Evolutionary conservation across 345 rosid species (phyloP), one percentile per base, ranked within the genome.

Genomic region (Arabis alpina): DNA sequence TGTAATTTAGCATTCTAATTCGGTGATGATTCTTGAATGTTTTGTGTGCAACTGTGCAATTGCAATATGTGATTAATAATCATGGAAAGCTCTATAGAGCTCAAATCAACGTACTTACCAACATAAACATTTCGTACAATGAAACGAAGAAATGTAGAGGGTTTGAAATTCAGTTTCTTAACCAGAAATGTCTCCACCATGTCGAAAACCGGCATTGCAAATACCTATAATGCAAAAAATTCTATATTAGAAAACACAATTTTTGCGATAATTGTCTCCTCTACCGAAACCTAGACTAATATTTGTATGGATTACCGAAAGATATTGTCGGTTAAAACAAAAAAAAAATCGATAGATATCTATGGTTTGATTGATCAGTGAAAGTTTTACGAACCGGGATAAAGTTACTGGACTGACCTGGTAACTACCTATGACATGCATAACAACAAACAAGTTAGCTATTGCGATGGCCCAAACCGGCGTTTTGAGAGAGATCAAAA

Each of bases 371-470:
- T 66, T 50, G 4, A 41, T 54, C 5, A 40, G 3, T 30, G 6
- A 43, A 68, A 44, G 3, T 13, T 42, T 13, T 11, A 50, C 44
- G 28, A 47, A 48, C 14, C 34, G 8, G 15, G 25, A 2, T 54
- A 4, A 41, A 16, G 11, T 37, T 43, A 44, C 10, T 42, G 36
- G 39, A 68, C 59, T 3, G 57, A 87, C 96, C 84, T 87, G 91
- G 75, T 84, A 86, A 47, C 96, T 87, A 44, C 96, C 93, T 28
- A 84, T 83, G 4, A 90, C 91, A 71, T 90, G 91, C 61, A 90
- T 14, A 30, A 86, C 87, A 0, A 82, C 91, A 30, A 90, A 87
- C 53, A 82, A 4, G 63, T 90, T 87, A 8, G 91, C 88, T 0
- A 42, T 15, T 1, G 83, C 87, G 4, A 87, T 62, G 2, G 86